phyloP scores from a whole-genome alignment of 106 monocot genomes.

The Triglochin maritima region DNA sequence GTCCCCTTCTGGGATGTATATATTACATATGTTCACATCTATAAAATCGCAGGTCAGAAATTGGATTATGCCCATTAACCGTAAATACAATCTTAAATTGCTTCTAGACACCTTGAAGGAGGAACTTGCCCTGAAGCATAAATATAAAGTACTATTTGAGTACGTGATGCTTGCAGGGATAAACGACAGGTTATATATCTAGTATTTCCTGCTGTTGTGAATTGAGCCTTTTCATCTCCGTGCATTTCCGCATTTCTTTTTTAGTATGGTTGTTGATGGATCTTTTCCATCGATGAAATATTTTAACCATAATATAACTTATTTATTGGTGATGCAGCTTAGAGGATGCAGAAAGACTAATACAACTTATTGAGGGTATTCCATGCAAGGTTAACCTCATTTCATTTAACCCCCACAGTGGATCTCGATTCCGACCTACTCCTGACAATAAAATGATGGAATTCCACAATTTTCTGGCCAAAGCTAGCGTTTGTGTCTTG shows the following conservation, averaged over 20 bases:
- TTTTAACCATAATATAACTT: too few relatives aligned
- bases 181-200: slow-evolving; percentile 63
- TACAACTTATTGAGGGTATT: slow-evolving; percentile 57
- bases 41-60: slow-evolving; percentile 59
- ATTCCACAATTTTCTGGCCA: slow-evolving; percentile 69
- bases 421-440: slow-evolving; percentile 73
- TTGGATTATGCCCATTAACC: slow-evolving; percentile 96
- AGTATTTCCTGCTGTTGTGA: background rate
- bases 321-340: slow-evolving; percentile 20
- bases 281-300: background rate
- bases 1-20: background rate
- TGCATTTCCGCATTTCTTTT: background rate
- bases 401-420: slow-evolving; percentile 75
- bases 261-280: background rate
- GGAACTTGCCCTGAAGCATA: slow-evolving; percentile 48
- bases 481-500: slow-evolving; percentile 56
- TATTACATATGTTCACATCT: too few relatives aligned
- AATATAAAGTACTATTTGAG: slow-evolving; percentile 78
- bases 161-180: slow-evolving; percentile 94
- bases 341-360: slow-evolving; percentile 74
- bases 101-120: slow-evolving; percentile 77
- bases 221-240: background rate
- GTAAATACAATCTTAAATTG: slow-evolving; percentile 73
- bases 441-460: slow-evolving; percentile 66
- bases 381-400: slow-evolving; percentile 96